Base-by-base conservation (phyloP, 1,139 yeast genomes). In the Blastobotrys buckinghamii region DNA sequence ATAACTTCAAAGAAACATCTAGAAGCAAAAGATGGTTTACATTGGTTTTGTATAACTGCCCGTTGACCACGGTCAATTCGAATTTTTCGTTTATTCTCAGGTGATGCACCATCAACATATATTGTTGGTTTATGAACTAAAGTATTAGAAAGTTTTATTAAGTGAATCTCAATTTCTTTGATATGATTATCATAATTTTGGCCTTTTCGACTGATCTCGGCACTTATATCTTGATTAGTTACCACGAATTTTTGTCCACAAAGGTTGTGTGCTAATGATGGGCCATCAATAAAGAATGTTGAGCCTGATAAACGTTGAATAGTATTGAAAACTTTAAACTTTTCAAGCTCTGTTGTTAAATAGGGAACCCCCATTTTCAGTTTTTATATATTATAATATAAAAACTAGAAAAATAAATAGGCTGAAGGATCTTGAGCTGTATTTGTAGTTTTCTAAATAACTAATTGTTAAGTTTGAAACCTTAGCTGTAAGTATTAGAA, bases 261-360 rank as follows among this genome's bases (percentile, higher is more conserved):
- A 10, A 53, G 27, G n/a, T 32, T 26, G 39, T 52, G 47, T 5
- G 52, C 55, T 7, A 53, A 40, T n/a, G 49, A 47, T 1, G 55
- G 54, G 9, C 52, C 56, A 38, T 53, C 56, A 6, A 53, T 42
- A 15, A 42, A 34, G 6, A 49, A 30, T 8, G 45, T 39, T 19
- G 44, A 32, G n/a, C 42, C 27, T 24, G 27, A 16, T 6, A 50
- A 17, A n/a, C 15, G 8, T 1, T 32, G n/a, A 1, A 47, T 36
- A 20, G 24, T 24, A 19, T 39, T 33, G n/a, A 26, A 16, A 7
- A 3, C n/a, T 9, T 22, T 20, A 17, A 34, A 30, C 16, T 32
- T 16, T 29, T 33, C 24, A 36, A 44, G 27, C 17, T 37, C 36
- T 3, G 41, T 15, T 8, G 51, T 45, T 33, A 50, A 33, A 4